Percentiles rank a stretch among this genome's conserved stretches.
phyloP scores from a whole-genome alignment of 2,329 filamentous ascomycete genomes.

The Diplodia sapinea region DNA sequence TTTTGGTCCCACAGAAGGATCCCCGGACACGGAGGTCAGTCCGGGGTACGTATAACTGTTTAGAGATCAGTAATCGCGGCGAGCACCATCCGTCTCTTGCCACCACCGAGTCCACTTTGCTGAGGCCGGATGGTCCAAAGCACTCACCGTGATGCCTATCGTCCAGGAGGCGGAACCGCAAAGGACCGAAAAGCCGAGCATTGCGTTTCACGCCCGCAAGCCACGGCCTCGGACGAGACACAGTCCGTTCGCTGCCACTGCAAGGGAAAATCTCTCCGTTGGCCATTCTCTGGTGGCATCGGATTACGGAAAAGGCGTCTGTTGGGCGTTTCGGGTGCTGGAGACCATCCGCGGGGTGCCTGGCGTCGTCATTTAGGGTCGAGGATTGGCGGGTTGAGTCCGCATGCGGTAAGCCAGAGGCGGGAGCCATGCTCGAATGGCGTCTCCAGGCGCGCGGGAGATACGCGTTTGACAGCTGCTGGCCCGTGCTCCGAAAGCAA shows the following conservation, averaged over 20 bases:
- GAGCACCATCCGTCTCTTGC: neutral
- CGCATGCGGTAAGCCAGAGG: conserved; percentile 7
- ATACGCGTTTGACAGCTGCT: conserved; percentile 20
- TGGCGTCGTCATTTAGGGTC: neutral
- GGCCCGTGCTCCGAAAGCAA: conserved; percentile 1
- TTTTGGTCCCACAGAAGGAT: neutral
- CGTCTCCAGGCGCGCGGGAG: conserved; percentile 5
- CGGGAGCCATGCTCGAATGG: conserved; percentile 22
- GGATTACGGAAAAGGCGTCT: neutral
- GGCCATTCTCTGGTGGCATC: neutral
- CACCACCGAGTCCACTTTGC: neutral
- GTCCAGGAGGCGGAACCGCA: conserved; percentile 18
- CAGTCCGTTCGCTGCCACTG: neutral
- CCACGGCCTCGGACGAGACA: neutral
- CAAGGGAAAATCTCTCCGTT: neutral
- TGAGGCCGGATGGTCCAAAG: conserved; percentile 9
- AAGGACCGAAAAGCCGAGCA: conserved; percentile 16
- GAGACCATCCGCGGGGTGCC: conserved; percentile 7
- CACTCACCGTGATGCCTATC: neutral
- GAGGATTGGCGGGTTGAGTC: neutral
- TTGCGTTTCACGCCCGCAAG: neutral
- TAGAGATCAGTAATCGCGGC: conserved; percentile 14
- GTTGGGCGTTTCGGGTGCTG: conserved; percentile 3
- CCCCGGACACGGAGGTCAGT: neutral
- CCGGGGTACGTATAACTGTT: neutral